These are phyloP conservation scores for Mortierella sp. DNA, from an alignment of 371 early-diverging fungal species.

Conservation along the genomic window DNA sequence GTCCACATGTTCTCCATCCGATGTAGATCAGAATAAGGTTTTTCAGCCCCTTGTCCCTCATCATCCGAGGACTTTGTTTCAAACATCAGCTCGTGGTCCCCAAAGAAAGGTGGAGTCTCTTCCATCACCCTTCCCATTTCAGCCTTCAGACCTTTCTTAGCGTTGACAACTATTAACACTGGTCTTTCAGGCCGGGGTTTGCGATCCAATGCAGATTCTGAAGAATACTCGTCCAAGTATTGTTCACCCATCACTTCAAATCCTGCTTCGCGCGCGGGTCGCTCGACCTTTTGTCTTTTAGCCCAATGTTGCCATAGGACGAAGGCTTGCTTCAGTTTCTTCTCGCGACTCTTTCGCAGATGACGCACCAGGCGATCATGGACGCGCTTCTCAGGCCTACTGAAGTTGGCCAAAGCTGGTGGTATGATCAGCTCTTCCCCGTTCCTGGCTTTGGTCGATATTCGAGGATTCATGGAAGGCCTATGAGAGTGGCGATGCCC, in stretches of 20 bases:
- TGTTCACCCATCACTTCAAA: conserved; percentile 16
- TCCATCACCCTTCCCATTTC: conserved; percentile 31
- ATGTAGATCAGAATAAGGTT: not conserved
- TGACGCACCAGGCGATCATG: conserved; percentile 29
- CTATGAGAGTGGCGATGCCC: not conserved
- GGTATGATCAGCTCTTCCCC: conserved; percentile 14
- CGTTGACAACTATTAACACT: conserved; percentile 15
- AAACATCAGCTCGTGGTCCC: not conserved
- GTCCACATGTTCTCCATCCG: too few relatives aligned
- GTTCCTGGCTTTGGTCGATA: not conserved
- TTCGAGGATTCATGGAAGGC: not conserved
- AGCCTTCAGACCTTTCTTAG: conserved; percentile 24
- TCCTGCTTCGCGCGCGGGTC: conserved; percentile 21
- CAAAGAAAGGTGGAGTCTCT: conserved; percentile 23
- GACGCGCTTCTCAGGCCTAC: conserved; percentile 33
- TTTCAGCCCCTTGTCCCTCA: not conserved
- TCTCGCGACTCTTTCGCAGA: conserved; percentile 10
- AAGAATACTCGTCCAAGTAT: conserved; percentile 4
- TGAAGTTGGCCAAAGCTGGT: conserved; percentile 27
- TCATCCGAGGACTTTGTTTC: not conserved
- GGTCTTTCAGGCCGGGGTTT: conserved; percentile 6
- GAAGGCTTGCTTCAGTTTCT: conserved; percentile 15
- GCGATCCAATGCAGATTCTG: conserved; percentile 7
- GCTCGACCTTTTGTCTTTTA: conserved; percentile 4
- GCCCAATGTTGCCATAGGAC: conserved; percentile 28